Conservation (phyloP, 768 basidiomycete genomes). For the Termitomyces sp. region DNA sequence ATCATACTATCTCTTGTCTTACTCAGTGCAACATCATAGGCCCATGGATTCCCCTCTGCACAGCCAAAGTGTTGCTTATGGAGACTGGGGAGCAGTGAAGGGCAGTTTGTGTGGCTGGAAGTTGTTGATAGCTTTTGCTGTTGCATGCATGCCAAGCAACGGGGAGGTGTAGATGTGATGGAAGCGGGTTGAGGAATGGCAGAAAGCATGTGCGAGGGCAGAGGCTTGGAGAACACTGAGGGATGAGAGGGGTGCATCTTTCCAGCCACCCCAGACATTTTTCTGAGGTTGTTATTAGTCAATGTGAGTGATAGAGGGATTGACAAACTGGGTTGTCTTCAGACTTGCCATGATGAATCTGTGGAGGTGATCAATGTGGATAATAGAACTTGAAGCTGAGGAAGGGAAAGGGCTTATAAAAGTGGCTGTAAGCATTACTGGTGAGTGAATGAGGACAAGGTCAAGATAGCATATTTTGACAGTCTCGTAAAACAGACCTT, state of each 20-base stretch:
- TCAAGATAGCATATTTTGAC: too few relatives aligned
- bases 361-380: not conserved
- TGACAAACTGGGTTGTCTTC: conserved; percentile 3
- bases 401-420: not conserved
- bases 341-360: conserved; percentile 7
- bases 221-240: conserved; percentile 63
- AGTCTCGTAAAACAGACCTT: too few relatives aligned
- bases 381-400: too few relatives aligned
- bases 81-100: conserved; percentile 48
- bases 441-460: too few relatives aligned
- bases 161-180: conserved; percentile 64
- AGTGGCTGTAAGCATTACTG: conserved; percentile 7
- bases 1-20: conserved; percentile 41
- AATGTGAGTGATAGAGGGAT: not conserved
- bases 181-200: conserved; percentile 35
- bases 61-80: conserved; percentile 72
- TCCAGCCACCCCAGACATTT: conserved; percentile 72
- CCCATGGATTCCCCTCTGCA: conserved; percentile 65
- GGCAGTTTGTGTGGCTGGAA: conserved; percentile 53
- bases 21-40: conserved; percentile 22
- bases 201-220: conserved; percentile 55
- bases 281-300: conserved; percentile 18
- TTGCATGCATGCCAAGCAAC: conserved; percentile 60
- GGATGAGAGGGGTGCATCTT: conserved; percentile 69
- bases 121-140: conserved; percentile 52